Evolutionary conservation across 164 flowering plant species (phyloP).

Genomic region (Litsea cubeba): DNA sequence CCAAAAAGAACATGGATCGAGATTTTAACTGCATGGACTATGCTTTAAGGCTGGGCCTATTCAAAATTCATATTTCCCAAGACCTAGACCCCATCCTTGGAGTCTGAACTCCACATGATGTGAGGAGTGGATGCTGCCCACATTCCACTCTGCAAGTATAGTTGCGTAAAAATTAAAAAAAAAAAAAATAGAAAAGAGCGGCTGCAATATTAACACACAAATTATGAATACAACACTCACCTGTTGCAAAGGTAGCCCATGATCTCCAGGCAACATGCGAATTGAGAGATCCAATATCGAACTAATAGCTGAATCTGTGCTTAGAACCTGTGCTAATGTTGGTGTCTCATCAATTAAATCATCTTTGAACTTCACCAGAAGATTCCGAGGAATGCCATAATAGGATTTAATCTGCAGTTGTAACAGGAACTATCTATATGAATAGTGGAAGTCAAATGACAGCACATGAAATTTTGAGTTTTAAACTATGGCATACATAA

Average conservation of each 20-base stretch:
- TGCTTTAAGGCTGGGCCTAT: no score
- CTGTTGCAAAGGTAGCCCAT: conserved; percentile 86
- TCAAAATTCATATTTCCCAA: no score
- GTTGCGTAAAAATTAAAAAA: neutral
- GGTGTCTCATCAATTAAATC: conserved; percentile 88
- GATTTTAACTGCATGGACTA: no score
- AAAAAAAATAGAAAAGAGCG: neutral
- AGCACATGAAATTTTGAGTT: neutral
- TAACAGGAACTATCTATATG: neutral
- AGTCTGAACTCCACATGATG: no score
- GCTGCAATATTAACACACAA: neutral
- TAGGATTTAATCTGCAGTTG: conserved; percentile 66
- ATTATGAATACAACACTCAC: conserved; percentile 22
- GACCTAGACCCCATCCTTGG: no score
- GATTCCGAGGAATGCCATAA: conserved; percentile 84
- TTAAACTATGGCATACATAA: neutral
- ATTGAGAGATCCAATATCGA: conserved; percentile 82
- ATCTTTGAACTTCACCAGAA: conserved; percentile 84
- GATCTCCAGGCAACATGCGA: conserved; percentile 80
- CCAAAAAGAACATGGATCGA: no score
- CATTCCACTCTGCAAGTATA: neutral
- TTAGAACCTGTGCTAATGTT: conserved; percentile 66
- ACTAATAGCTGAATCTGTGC: conserved; percentile 75
- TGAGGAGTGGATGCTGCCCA: neutral
- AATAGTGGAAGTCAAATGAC: neutral